A percentile compares a stretch with the other conserved stretches of the same genome.
These are phyloP conservation scores for Caloboletus firmus DNA, from an alignment of 1,284 basidiomycete genomes.

Conservation along the genomic window DNA sequence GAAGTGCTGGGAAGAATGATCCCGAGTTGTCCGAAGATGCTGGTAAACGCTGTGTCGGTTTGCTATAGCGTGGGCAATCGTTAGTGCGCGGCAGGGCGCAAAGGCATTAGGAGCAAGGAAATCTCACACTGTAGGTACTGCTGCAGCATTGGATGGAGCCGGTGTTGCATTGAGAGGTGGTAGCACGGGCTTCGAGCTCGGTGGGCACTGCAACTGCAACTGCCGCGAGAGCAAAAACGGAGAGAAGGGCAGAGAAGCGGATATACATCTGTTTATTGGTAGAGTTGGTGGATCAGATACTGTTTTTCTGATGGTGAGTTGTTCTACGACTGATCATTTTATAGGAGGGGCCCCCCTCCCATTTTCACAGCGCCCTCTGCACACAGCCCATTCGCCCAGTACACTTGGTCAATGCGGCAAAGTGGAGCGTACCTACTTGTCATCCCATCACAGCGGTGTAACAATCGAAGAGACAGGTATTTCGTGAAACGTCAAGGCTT, in stretches of 20 bases:
- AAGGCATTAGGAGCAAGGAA: too few relatives aligned
- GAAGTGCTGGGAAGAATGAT: too few relatives aligned
- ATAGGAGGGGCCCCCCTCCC: not conserved
- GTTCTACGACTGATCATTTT: not conserved
- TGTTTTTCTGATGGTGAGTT: not conserved
- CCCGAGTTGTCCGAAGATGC: too few relatives aligned
- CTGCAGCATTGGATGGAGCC: constrained; percentile 6
- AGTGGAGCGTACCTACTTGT: not conserved
- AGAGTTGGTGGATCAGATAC: not conserved
- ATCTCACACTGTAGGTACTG: constrained; percentile 1
- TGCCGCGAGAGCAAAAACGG: constrained; percentile 8
- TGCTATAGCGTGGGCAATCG: not conserved
- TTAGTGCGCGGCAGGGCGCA: not conserved
- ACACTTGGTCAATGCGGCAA: not conserved
- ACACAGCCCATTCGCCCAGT: not conserved
- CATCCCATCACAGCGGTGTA: not conserved
- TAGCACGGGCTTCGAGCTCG: not conserved
- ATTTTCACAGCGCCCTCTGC: not conserved
- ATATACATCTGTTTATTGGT: not conserved
- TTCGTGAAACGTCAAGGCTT: not conserved
- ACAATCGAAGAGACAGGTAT: too few relatives aligned
- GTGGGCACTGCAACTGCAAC: not conserved
- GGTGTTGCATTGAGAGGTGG: not conserved
- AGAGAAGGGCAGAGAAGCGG: constrained; percentile 5
- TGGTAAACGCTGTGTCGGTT: too few relatives aligned